A percentile compares a stretch with the other conserved stretches of the same genome.
Evolutionary conservation across 768 basidiomycete genomes (phyloP).

Genomic region (Termitomyces sp.): DNA sequence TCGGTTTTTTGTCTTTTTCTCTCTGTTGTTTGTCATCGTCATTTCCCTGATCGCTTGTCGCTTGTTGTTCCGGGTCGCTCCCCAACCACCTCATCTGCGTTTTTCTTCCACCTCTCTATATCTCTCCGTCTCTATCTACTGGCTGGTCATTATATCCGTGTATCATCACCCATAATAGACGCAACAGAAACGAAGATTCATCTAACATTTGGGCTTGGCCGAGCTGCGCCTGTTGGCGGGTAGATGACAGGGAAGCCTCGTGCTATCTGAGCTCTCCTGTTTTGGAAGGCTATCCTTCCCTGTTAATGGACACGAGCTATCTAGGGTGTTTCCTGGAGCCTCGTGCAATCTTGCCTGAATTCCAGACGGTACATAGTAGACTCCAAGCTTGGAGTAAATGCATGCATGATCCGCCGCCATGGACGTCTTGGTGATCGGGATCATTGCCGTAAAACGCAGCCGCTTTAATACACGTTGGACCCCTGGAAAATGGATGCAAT

Average conservation of each 20-base stretch:
- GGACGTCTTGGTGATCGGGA: not conserved
- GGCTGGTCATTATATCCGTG: conserved; percentile 17
- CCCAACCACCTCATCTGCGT: not conserved
- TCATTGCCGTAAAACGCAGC: not conserved
- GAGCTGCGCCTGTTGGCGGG: not conserved
- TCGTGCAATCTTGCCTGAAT: not conserved
- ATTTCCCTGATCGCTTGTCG: conserved; percentile 4
- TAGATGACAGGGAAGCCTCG: not conserved
- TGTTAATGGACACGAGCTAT: not conserved
- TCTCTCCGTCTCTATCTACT: conserved; percentile 15
- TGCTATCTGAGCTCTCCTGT: not conserved
- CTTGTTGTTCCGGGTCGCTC: conserved; percentile 7
- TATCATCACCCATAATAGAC: conserved; percentile 17
- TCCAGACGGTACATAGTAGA: not conserved
- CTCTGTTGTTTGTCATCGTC: conserved; percentile 6
- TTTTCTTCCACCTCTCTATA: conserved; percentile 1
- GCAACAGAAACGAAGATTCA: conserved; percentile 12
- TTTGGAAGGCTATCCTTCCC: not conserved
- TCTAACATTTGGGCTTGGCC: not conserved
- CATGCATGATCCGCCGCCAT: not conserved
- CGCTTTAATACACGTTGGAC: not conserved
- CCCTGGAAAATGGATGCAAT: not conserved
- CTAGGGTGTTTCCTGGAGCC: not conserved
- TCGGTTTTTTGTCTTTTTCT: not conserved
- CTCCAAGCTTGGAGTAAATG: not conserved